Conservation (phyloP, 169 alveolate species). For the Eimeria necatrix region DNA sequence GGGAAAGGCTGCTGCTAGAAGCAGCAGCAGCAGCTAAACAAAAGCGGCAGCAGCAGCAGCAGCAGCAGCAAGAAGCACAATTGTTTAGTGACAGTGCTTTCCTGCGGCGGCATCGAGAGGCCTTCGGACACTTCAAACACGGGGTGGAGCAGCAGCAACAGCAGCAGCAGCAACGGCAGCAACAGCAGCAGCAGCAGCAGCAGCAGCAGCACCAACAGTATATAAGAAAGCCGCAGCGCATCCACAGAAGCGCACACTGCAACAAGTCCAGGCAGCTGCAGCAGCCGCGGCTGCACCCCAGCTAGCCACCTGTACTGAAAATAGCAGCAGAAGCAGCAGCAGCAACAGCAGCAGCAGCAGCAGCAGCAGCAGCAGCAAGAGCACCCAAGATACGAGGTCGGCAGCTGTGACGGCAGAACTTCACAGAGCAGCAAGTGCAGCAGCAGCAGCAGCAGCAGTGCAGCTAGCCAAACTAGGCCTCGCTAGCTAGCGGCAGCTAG, state of each 20-base stretch:
- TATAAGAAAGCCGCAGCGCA: background rate
- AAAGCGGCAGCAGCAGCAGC: slow-evolving; percentile 22
- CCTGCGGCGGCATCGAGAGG: background rate
- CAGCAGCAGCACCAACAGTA: background rate
- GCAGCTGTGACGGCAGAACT: too few species aligned
- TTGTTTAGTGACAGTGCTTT: background rate
- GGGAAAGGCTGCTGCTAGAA: slow-evolving; percentile 10
- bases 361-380: background rate
- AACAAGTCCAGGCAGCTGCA: background rate
- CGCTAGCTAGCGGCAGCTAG: too few species aligned
- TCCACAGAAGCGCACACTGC: background rate
- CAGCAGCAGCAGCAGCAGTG: too few species aligned
- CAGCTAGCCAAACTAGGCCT: too few species aligned
- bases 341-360: background rate
- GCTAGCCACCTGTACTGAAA: background rate
- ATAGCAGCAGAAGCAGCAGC: slow-evolving; percentile 18
- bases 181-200: slow-evolving; percentile 12
- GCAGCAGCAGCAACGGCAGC: slow-evolving; percentile 29
- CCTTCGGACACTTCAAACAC: background rate
- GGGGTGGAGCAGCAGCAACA: background rate
- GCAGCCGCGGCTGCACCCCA: background rate
- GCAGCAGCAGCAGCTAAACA: slow-evolving; percentile 16
- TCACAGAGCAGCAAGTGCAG: too few species aligned
- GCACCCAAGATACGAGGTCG: too few species aligned
- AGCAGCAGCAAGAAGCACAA: background rate